Evolutionary conservation across 306 rosid species (phyloP).

Genomic region (Cicer cuneatum): DNA sequence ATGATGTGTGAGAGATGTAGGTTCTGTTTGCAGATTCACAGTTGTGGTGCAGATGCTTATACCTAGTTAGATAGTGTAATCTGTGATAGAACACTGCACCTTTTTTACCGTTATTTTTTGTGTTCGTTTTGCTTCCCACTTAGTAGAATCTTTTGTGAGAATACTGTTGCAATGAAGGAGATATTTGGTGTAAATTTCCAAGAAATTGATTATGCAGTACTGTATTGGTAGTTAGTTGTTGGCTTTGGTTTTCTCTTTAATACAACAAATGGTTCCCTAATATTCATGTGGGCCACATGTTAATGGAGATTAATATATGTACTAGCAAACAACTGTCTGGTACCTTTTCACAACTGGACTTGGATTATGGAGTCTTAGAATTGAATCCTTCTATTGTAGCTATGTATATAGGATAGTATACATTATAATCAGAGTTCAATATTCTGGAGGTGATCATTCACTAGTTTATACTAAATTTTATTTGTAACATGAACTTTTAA

Average conservation of each 20-base stretch:
- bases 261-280: slow-evolving; percentile 13
- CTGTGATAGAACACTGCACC: background rate
- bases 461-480: background rate
- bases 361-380: background rate
- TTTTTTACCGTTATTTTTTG: slow-evolving; percentile 33
- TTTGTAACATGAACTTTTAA: background rate
- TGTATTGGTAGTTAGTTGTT: background rate
- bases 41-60: slow-evolving; percentile 40
- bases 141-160: slow-evolving; percentile 24
- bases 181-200: slow-evolving; percentile 25
- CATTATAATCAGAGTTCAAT: background rate
- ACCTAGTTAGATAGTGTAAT: slow-evolving; percentile 17
- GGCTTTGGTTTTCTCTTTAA: background rate
- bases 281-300: background rate
- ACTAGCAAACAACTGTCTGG: background rate
- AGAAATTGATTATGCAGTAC: slow-evolving; percentile 13
- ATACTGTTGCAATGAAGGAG: slow-evolving; percentile 27
- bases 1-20: background rate
- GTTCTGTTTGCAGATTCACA: slow-evolving; percentile 28
- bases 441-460: slow-evolving; percentile 1
- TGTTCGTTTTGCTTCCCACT: background rate
- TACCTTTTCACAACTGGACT: background rate
- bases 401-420: background rate
- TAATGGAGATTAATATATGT: background rate
- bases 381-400: background rate